phyloP scores from a whole-genome alignment of 495 filamentous ascomycete genomes.

The Tuber magnatum region DNA sequence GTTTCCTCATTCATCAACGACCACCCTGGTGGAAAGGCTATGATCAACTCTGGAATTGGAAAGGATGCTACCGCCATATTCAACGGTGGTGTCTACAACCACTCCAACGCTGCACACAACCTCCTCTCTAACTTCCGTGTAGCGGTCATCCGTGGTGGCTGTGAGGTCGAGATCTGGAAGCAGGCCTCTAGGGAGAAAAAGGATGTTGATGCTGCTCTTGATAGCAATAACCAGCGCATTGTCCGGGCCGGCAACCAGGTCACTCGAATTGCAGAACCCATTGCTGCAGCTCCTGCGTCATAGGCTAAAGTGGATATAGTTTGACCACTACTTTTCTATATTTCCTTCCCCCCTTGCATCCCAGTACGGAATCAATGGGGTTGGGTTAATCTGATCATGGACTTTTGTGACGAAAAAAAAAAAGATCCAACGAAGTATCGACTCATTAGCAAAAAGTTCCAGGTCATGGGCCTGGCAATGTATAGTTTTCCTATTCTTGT shows the following conservation, averaged over 20 bases:
- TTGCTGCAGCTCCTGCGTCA: slow-evolving; percentile 66
- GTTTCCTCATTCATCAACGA: slow-evolving; percentile 91
- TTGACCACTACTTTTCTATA: not conserved
- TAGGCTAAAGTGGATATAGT: slow-evolving; percentile 38
- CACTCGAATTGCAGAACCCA: slow-evolving; percentile 71
- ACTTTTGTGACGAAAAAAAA: not conserved
- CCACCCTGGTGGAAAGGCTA: slow-evolving; percentile 92
- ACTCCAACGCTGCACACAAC: slow-evolving; percentile 97
- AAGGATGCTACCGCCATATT: slow-evolving; percentile 99
- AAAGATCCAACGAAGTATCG: not conserved
- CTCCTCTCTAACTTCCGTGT: slow-evolving; percentile 92
- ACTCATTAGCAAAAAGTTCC: not conserved
- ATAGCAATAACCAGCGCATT: slow-evolving; percentile 72
- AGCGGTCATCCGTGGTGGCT: slow-evolving; percentile 90
- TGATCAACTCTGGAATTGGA: slow-evolving; percentile 86
- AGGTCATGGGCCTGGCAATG: no score
- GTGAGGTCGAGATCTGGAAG: slow-evolving; percentile 99
- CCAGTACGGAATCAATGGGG: not conserved
- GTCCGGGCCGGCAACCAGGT: slow-evolving; percentile 84
- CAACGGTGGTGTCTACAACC: slow-evolving; percentile 97
- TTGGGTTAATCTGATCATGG: slow-evolving; percentile 2
- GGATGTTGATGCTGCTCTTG: slow-evolving; percentile 70
- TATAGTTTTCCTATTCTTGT: not conserved
- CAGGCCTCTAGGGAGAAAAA: slow-evolving; percentile 84
- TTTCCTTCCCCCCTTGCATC: slow-evolving; percentile 17